Evolutionary conservation across 805 yeast genomes (phyloP).

Genomic region (Scheffersomyces spartinae): DNA sequence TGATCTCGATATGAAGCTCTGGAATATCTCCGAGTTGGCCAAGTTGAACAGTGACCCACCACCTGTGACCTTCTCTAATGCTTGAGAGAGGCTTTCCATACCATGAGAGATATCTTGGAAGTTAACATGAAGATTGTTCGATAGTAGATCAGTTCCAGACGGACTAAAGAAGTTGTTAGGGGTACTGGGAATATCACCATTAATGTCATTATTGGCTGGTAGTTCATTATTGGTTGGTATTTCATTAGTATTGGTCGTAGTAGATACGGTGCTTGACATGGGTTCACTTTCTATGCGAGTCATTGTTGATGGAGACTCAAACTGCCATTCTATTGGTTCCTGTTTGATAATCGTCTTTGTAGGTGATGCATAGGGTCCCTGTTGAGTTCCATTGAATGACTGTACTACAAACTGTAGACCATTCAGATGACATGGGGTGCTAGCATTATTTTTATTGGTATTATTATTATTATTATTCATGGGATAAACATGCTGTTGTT

Average conservation of each 20-base stretch:
- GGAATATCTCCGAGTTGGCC: slow-evolving; percentile 16
- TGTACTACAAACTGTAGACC: background rate
- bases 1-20: slow-evolving; percentile 1
- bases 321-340: too few species aligned
- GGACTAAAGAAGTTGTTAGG: too few species aligned
- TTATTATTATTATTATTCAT: background rate
- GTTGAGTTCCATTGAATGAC: background rate
- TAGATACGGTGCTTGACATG: too few species aligned
- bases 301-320: too few species aligned
- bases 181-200: too few species aligned
- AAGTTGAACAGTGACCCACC: slow-evolving; percentile 15
- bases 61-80: slow-evolving; percentile 13
- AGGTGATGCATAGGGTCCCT: background rate
- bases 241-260: too few species aligned
- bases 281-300: too few species aligned
- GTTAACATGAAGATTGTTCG: too few species aligned
- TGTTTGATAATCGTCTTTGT: too few species aligned
- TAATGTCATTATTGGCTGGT: too few species aligned
- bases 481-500: background rate
- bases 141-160: too few species aligned
- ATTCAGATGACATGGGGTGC: background rate
- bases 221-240: too few species aligned
- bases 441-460: background rate
- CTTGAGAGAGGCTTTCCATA: slow-evolving; percentile 13
- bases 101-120: slow-evolving; percentile 15